Percentiles rank a stretch among this genome's conserved stretches.
phyloP scores from a whole-genome alignment of 2,329 filamentous ascomycete species.

The Apiospora sp. region DNA sequence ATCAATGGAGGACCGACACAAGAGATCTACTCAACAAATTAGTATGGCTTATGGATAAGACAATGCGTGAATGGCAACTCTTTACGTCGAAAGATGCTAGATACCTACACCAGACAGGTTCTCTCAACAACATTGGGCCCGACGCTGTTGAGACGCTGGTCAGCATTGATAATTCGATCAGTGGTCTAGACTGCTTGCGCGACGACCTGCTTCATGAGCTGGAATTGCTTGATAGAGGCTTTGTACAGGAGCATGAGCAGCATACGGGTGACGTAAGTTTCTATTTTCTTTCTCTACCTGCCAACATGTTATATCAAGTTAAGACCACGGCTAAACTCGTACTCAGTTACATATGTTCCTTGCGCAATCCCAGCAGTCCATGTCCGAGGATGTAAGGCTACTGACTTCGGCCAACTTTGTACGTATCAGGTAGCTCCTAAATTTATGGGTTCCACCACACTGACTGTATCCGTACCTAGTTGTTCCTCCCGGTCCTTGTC shows the following conservation, averaged over 20 bases:
- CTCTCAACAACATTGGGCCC: not conserved
- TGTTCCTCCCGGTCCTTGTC: not conserved
- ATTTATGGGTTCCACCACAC: not conserved
- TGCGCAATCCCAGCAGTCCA: not conserved
- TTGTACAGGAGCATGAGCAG: not conserved
- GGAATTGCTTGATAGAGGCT: not conserved
- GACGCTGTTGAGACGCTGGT: not conserved
- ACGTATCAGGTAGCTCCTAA: not conserved
- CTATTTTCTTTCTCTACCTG: not conserved
- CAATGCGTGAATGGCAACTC: not conserved
- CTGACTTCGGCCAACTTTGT: not conserved
- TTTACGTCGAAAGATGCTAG: not conserved
- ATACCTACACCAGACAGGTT: not conserved
- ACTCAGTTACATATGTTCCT: not conserved
- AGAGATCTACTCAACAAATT: not conserved
- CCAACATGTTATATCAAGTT: not conserved
- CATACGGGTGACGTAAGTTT: not conserved
- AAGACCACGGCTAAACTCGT: not conserved
- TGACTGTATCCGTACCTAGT: not conserved
- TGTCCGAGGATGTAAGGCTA: not conserved
- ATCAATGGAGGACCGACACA: not conserved
- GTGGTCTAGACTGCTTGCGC: not conserved
- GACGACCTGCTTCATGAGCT: not conserved
- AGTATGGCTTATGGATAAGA: not conserved
- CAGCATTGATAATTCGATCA: not conserved